Evolutionary conservation across 2,329 filamentous ascomycete genomes (phyloP).

Genomic region (Cercospora zeina): DNA sequence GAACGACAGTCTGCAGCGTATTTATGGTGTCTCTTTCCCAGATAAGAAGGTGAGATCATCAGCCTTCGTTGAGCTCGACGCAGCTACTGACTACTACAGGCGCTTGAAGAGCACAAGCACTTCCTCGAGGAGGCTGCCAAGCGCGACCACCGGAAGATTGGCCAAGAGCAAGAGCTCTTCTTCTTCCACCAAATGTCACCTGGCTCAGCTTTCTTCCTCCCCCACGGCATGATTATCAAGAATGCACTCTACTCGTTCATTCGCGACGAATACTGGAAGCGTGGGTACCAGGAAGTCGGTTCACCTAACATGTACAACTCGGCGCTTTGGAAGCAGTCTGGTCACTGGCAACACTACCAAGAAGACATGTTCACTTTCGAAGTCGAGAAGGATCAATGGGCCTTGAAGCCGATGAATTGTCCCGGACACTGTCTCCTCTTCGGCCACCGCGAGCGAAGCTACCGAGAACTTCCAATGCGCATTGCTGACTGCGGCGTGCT

Average conservation of each 20-base stretch:
- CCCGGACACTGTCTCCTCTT: conserved; percentile 92
- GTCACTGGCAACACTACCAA: conserved; percentile 90
- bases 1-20: conserved; percentile 93
- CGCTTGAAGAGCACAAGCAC: conserved; percentile 82
- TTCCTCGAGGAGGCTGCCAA: conserved; percentile 98
- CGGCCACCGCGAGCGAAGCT: conserved; percentile 77
- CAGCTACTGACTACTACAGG: conserved; percentile 21
- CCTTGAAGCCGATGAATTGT: conserved; percentile 97
- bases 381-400: conserved; percentile 80
- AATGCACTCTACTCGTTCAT: conserved; percentile 82
- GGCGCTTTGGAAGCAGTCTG: conserved; percentile 88
- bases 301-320: conserved; percentile 97
- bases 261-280: conserved; percentile 84
- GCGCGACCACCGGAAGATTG: conserved; percentile 91
- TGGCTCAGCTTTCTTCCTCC: conserved; percentile 75
- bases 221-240: conserved; percentile 90
- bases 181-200: conserved; percentile 96
- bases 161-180: conserved; percentile 93
- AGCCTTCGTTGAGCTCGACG: background rate
- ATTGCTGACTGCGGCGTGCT: conserved; percentile 95
- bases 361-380: conserved; percentile 94
- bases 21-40: conserved; percentile 95
- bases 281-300: conserved; percentile 92
- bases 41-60: conserved; percentile 75
- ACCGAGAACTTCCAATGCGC: conserved; percentile 84